phyloP scores from a whole-genome alignment of 495 filamentous ascomycete species.

The Penicillium soppii region DNA sequence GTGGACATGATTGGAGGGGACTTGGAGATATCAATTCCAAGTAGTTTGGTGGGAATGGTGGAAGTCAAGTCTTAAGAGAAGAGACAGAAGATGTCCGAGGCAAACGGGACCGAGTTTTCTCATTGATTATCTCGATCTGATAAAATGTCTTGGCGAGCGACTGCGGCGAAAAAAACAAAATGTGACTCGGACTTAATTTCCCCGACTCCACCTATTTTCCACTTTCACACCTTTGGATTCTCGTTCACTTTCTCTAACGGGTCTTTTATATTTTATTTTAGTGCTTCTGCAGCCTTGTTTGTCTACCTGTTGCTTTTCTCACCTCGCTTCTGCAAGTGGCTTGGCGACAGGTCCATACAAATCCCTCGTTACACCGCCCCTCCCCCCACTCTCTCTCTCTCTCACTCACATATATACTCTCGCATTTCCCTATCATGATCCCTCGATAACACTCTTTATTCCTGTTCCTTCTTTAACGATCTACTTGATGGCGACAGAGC shows the following conservation, averaged over 20 bases:
- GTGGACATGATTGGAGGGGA: conserved; percentile 25
- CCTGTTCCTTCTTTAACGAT: conserved; percentile 23
- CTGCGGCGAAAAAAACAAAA: conserved; percentile 25
- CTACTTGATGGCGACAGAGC: conserved; percentile 44
- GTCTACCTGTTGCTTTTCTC: neutral
- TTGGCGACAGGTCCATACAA: conserved; percentile 20
- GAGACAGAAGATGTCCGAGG: conserved; percentile 1
- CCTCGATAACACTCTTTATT: conserved; percentile 30
- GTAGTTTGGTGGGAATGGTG: neutral
- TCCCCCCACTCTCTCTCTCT: conserved; percentile 13
- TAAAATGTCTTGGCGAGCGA: conserved; percentile 27
- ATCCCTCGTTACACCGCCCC: conserved; percentile 42
- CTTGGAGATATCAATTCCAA: neutral
- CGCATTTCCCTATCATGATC: conserved; percentile 18
- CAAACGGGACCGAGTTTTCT: conserved; percentile 18
- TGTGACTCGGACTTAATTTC: conserved; percentile 12
- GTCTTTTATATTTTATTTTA: neutral
- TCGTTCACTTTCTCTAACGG: conserved; percentile 7
- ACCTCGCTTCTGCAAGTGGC: conserved; percentile 17
- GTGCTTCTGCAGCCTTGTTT: neutral
- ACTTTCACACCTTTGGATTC: neutral
- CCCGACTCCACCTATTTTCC: conserved; percentile 13
- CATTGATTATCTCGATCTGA: conserved; percentile 31
- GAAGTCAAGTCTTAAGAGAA: neutral
- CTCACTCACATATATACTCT: conserved; percentile 20